These are phyloP conservation scores for Cercospora beticola DNA, from an alignment of 2,329 filamentous ascomycete species.

Conservation along the genomic window DNA sequence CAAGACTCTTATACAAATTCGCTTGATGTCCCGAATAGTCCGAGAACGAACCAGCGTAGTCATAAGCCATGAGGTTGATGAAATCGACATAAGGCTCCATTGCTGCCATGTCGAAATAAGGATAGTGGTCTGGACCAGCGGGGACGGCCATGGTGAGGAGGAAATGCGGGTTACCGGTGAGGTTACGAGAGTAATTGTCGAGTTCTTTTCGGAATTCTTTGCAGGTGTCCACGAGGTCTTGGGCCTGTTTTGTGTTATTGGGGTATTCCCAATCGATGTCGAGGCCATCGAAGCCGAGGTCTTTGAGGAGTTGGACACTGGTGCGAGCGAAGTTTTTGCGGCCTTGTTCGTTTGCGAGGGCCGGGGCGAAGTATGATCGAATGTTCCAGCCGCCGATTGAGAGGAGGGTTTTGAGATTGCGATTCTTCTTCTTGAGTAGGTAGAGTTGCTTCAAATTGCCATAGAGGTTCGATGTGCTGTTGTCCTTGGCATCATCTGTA, in stretches of 20 bases:
- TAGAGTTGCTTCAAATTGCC: slow-evolving; percentile 75
- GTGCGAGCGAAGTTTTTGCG: slow-evolving; percentile 67
- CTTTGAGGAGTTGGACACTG: slow-evolving; percentile 71
- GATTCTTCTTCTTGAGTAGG: slow-evolving; percentile 70
- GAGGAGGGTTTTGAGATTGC: slow-evolving; percentile 73
- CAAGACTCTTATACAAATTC: slow-evolving; percentile 64
- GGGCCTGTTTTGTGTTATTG: slow-evolving; percentile 39
- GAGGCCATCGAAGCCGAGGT: slow-evolving; percentile 67
- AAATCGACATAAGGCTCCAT: slow-evolving; percentile 46
- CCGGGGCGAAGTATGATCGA: slow-evolving; percentile 71
- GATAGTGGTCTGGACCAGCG: slow-evolving; percentile 43
- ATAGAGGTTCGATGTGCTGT: slow-evolving; percentile 48
- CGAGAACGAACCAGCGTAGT: slow-evolving; percentile 60
- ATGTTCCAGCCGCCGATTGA: slow-evolving; percentile 83
- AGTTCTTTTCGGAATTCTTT: slow-evolving; percentile 39
- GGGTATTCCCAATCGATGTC: slow-evolving; percentile 53
- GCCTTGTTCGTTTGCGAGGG: slow-evolving; percentile 61
- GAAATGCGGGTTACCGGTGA: slow-evolving; percentile 39
- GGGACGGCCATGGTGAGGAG: slow-evolving; percentile 46
- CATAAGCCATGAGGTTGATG: slow-evolving; percentile 52
- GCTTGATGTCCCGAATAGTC: slow-evolving; percentile 68
- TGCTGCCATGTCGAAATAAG: slow-evolving; percentile 40
- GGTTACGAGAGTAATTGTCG: slow-evolving; percentile 38
- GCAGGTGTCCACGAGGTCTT: slow-evolving; percentile 37
- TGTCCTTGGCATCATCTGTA: slow-evolving; percentile 58